Evolutionary conservation across 148 eudicot species (phyloP).

Genomic region (Bassia scoparia): DNA sequence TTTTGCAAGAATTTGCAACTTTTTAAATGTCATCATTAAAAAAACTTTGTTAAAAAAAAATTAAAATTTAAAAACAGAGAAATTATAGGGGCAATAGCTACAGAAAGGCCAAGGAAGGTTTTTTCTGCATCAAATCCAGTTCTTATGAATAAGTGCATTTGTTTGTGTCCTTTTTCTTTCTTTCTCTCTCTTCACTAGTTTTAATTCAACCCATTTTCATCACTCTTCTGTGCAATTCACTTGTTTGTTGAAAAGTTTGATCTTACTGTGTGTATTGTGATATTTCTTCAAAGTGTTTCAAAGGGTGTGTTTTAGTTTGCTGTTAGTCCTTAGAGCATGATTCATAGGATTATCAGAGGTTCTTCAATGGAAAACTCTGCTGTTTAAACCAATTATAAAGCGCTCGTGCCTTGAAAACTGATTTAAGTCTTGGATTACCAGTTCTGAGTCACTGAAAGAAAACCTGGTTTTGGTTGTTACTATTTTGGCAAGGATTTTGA

Average conservation of each 20-base stretch:
- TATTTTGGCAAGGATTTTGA: constrained; percentile 39
- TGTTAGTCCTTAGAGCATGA: constrained; percentile 61
- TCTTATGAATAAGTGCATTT: constrained; percentile 23
- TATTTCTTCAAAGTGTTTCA: not conserved
- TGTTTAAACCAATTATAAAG: not conserved
- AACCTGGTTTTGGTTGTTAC: constrained; percentile 29
- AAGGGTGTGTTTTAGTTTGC: constrained; percentile 24
- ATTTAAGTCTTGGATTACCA: constrained; percentile 38
- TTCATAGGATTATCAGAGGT: constrained; percentile 58
- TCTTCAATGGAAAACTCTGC: constrained; percentile 42
- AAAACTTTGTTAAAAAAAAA: not conserved
- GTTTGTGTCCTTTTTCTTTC: constrained; percentile 8
- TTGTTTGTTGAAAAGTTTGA: not conserved
- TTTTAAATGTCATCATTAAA: not conserved
- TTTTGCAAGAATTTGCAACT: constrained; percentile 9
- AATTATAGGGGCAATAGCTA: constrained; percentile 18
- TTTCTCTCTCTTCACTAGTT: not conserved
- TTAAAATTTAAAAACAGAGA: constrained; percentile 1
- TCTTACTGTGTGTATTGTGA: constrained; percentile 1
- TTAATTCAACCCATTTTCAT: not conserved
- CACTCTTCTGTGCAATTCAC: too few relatives aligned
- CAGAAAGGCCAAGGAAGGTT: constrained; percentile 39
- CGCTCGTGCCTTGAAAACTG: constrained; percentile 27
- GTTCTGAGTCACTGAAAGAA: constrained; percentile 32
- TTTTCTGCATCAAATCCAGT: constrained; percentile 34